Percentiles rank a stretch among this genome's conserved stretches.
phyloP scores from a whole-genome alignment of 192 early-diverging fungal species.

The Mortierella hygrophila region DNA sequence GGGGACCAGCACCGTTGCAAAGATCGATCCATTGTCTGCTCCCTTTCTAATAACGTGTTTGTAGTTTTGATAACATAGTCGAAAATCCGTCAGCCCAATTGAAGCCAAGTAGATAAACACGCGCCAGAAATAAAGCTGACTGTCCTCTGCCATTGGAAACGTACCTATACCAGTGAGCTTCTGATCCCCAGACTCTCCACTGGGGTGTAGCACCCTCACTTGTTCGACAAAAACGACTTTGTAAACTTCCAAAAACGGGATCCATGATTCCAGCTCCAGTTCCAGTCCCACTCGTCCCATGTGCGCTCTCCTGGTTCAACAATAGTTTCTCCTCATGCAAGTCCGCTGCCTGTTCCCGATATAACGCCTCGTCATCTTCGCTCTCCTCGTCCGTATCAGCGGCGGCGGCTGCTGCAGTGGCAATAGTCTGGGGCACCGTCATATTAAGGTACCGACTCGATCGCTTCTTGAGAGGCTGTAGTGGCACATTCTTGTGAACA shows the following conservation, averaged over 20 bases:
- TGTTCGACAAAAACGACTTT: conserved; percentile 36
- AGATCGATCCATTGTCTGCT: conserved; percentile 70
- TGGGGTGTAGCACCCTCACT: conserved; percentile 38
- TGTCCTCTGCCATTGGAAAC: not conserved
- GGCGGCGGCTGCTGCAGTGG: conserved; percentile 9
- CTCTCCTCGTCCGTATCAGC: conserved; percentile 49
- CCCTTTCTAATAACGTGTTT: conserved; percentile 54
- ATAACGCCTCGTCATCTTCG: conserved; percentile 40
- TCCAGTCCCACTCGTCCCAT: conserved; percentile 6
- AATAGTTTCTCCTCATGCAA: conserved; percentile 32
- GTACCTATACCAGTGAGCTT: conserved; percentile 56
- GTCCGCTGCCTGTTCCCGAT: conserved; percentile 26
- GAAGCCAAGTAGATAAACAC: not conserved
- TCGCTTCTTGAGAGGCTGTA: conserved; percentile 47
- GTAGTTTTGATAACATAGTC: not conserved
- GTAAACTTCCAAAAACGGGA: conserved; percentile 19
- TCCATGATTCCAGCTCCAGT: conserved; percentile 7
- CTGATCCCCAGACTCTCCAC: conserved; percentile 54
- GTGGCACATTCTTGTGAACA: conserved; percentile 36
- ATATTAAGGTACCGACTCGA: conserved; percentile 41
- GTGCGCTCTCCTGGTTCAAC: conserved; percentile 10
- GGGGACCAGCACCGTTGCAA: conserved; percentile 63
- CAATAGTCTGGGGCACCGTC: conserved; percentile 9
- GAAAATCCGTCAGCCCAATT: not conserved
- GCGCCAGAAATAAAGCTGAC: not conserved